Conservation (phyloP, 163 green algal genomes). For the Prototheca wickerhamii region DNA sequence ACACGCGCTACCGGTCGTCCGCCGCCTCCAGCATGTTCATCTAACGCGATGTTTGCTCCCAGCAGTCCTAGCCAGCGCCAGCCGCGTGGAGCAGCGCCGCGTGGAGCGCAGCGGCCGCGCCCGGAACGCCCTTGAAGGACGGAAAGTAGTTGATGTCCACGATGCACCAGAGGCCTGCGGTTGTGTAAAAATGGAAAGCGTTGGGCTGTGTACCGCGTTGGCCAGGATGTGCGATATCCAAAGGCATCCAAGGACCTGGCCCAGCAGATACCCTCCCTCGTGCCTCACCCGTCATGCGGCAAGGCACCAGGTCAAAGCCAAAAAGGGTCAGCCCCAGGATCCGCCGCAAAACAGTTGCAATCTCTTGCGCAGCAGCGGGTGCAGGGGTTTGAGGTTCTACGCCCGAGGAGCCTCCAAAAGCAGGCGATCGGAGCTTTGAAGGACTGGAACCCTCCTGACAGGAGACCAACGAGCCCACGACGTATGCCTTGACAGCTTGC, state of each 20-base stretch:
- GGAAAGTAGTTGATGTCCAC: slow-evolving; percentile 68
- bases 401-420: background rate
- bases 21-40: background rate
- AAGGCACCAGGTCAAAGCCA: slow-evolving; percentile 66
- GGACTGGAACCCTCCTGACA: too few species aligned
- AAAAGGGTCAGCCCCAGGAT: slow-evolving; percentile 63
- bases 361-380: background rate
- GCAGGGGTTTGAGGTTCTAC: background rate
- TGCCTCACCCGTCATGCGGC: slow-evolving; percentile 3
- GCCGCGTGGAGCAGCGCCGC: slow-evolving; percentile 5
- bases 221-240: too few species aligned
- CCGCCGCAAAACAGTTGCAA: slow-evolving; percentile 19
- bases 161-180: slow-evolving; percentile 40
- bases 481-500: background rate
- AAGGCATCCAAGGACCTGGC: too few species aligned
- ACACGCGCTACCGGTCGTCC: background rate
- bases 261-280: background rate
- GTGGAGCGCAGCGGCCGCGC: slow-evolving; percentile 18
- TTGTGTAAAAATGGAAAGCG: slow-evolving; percentile 3
- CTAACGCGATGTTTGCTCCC: background rate
- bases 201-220: too few species aligned
- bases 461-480: too few species aligned
- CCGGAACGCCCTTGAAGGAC: slow-evolving; percentile 41
- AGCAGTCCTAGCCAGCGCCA: background rate
- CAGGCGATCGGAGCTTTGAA: too few species aligned